Base-by-base conservation (phyloP, 2,329 filamentous ascomycete species). In the Teratosphaeria pseudoeucalypti region DNA sequence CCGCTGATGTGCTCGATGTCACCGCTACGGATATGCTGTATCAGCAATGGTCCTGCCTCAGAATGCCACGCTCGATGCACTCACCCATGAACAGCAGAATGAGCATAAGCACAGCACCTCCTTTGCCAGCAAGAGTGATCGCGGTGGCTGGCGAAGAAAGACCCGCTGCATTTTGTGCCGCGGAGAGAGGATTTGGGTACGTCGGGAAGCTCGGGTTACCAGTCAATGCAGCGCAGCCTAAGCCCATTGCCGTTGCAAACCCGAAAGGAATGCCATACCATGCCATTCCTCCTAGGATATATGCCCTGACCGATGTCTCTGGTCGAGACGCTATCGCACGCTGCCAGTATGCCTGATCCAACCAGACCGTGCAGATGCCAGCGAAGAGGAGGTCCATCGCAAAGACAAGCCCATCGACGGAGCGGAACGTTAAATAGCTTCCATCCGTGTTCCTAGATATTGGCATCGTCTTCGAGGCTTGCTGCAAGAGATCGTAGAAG, bases 241-340 rank as follows among this genome's bases (percentile, higher is more conserved):
- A 71, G 12, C 78, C 78, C 58, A 80, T 67, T 1, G 76, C 78
- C 1, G 78, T 79, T 1, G 76, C 73, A 62, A 78, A 76, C 2
- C 74, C 74, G 55, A 77, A 79, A 0, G 78, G 78, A 19, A 80
- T 78, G 4, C 75, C 78, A 60, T 79, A 79, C 73, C 77, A 79
- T 3, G 76, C 77, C 6, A 80, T 65, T 0, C 77, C 77, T 19
- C 76, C 77, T 3, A 80, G 68, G 32, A 71, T 66, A 52, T 72
- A 72, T 11, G 68, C 75, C 57, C 66, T 68, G 0, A 77, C 73
- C n/a, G 71, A 72, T 16, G 71, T 72, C 10, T 70, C 68, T 2
- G 75, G 73, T 9, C 71, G 63, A 14, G 69, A 71, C 1, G 75
- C 75, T 43, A 77, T 76, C 4, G 77, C 77, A 56, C 75, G 69